Conservation (phyloP, 768 basidiomycete genomes). For the Pisolithus tinctorius region DNA sequence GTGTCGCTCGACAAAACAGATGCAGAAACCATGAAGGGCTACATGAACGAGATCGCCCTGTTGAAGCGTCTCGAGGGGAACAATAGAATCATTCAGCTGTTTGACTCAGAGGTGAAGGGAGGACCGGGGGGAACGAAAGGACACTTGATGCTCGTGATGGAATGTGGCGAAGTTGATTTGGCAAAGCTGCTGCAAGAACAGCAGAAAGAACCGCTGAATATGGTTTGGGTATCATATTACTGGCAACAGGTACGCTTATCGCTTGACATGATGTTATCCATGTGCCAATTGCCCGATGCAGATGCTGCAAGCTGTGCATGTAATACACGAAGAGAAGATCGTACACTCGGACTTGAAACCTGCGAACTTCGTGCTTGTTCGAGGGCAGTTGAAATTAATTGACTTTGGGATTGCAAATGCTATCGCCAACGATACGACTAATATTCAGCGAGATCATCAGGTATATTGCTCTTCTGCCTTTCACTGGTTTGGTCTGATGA, state of each 20-base stretch:
- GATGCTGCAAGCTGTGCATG: constrained; percentile 99
- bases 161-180: constrained; percentile 92
- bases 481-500: background rate
- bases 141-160: constrained; percentile 84
- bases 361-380: constrained; percentile 95
- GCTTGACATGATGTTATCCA: background rate
- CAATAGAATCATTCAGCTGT: constrained; percentile 81
- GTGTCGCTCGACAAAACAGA: constrained; percentile 89
- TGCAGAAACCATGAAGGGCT: constrained; percentile 80
- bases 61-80: constrained; percentile 94
- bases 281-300: constrained; percentile 25
- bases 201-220: constrained; percentile 76
- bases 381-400: constrained; percentile 92
- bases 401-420: constrained; percentile 99
- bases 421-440: constrained; percentile 97
- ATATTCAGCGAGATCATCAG: constrained; percentile 95
- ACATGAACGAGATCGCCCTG: constrained; percentile 93
- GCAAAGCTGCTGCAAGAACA: constrained; percentile 79
- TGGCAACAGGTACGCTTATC: constrained; percentile 81
- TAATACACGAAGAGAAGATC: constrained; percentile 97
- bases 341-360: constrained; percentile 98
- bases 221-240: constrained; percentile 92
- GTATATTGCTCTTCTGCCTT: constrained; percentile 31
- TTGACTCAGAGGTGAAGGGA: constrained; percentile 81
- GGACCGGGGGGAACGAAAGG: constrained; percentile 63